These are phyloP conservation scores for Globisporangium cylindrosporum DNA, from an alignment of 352 stramenopile species.

Conservation along the genomic window DNA sequence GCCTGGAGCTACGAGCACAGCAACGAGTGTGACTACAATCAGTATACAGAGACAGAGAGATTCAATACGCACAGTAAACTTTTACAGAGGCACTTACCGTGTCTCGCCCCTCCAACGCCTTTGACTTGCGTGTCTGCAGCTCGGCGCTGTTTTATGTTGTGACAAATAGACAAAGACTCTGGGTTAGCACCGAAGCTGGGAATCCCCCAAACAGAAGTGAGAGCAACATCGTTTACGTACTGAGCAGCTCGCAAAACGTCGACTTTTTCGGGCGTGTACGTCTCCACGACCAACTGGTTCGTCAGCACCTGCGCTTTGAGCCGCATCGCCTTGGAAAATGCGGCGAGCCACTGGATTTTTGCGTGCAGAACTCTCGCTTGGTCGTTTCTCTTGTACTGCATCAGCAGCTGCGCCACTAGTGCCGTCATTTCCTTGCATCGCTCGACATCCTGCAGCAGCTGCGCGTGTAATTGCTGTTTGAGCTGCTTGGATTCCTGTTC, in stretches of 20 bases:
- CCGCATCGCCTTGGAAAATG: conserved; percentile 25
- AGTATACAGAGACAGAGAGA: not conserved
- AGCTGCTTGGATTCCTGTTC: conserved; percentile 11
- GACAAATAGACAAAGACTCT: not conserved
- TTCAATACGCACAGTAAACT: not conserved
- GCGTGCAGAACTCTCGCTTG: conserved; percentile 26
- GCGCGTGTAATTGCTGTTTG: conserved; percentile 12
- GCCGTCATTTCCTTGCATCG: conserved; percentile 25
- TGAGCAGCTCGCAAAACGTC: conserved; percentile 21
- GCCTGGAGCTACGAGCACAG: conserved; percentile 22
- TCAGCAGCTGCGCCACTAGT: conserved; percentile 21
- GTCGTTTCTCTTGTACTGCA: conserved; percentile 34
- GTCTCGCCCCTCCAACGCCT: conserved; percentile 24
- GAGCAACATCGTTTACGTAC: conserved; percentile 16
- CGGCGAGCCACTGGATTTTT: conserved; percentile 31
- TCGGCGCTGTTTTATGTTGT: conserved; percentile 14
- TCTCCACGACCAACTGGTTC: conserved; percentile 32
- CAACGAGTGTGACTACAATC: not conserved
- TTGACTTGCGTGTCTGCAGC: conserved; percentile 23
- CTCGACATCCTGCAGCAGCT: conserved; percentile 22
- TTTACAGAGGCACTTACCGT: conserved; percentile 2
- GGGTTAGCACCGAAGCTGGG: not conserved
- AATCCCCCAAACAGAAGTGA: not conserved
- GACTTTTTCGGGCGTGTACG: conserved; percentile 24
- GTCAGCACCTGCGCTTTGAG: conserved; percentile 28